Base-by-base conservation (phyloP, 192 early-diverging fungal genomes). In the Diversispora epigaea region DNA sequence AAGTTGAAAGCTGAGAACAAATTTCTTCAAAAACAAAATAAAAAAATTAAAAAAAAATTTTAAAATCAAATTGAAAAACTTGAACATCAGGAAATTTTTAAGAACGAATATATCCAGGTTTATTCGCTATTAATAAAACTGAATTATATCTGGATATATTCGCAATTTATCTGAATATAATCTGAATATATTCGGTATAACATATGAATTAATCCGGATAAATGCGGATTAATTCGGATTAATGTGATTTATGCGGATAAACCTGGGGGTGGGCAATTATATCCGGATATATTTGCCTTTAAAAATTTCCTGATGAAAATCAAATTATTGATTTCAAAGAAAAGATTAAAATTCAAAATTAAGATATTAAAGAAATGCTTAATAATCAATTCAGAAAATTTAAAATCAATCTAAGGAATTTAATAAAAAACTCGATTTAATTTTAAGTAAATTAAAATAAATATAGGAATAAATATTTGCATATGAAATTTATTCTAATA, bases 371-470 rank as follows among this genome's bases (percentile, higher is more conserved):
- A 21, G 19, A 61, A 40, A 61, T 3, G 58, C 0, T 61, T 61
- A 10, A 61, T 8, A 61, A 61, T 61, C 22, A 21, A 61, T 21
- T 21, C 4, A 61, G 22, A 5, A 61, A 61, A 14, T 22, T 40
- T 14, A 61, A 22, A 61, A 61, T 21, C 58, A 40, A 61, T 61
- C 58, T 61, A 61, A 61, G 4, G 58, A 61, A 61, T 61, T 61
- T 21, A 10, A 61, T 61, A 61, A 61, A 3, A 61, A 61, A 61
- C 58, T 61, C 58, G 9, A 61, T 61, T 61, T 61, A 61, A 61
- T 61, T 5, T 61, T 61, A 61, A 61, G 58, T 61, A 61, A 61
- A 61, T 61, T 61, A 61, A 61, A 61, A n/a, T 61, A 61, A 61
- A 61, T 61, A 61, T 61, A 61, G 58, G 17, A 61, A 61, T 61